phyloP scores from a whole-genome alignment of 2,329 filamentous ascomycete species.

The Cercospora janseana region DNA sequence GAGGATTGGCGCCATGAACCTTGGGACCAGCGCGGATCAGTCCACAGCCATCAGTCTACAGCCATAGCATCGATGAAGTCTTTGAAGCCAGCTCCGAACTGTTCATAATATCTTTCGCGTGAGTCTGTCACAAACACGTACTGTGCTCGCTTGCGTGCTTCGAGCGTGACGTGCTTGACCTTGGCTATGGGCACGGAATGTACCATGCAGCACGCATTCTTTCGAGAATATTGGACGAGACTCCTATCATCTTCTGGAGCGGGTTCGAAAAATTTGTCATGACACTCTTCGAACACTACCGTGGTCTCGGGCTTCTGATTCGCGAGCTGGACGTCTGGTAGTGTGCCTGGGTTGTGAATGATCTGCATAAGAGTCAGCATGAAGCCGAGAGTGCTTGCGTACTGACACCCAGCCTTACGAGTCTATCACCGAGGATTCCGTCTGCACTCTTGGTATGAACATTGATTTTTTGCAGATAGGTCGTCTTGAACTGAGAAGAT shows the following conservation, averaged over 20 bases:
- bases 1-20: too few species aligned
- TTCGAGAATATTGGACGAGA: conserved; percentile 13
- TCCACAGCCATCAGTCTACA: too few species aligned
- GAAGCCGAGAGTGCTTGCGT: conserved; percentile 3
- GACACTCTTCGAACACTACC: conserved; percentile 23
- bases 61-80: conserved; percentile 25
- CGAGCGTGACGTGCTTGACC: conserved; percentile 15
- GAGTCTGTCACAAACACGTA: conserved; percentile 26
- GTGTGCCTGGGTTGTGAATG: conserved; percentile 25
- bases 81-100: conserved; percentile 23
- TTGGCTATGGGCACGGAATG: conserved; percentile 20
- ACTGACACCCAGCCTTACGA: background rate
- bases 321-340: conserved; percentile 18
- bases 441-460: conserved; percentile 15
- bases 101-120: conserved; percentile 20
- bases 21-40: too few species aligned
- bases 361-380: conserved; percentile 17
- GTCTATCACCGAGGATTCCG: conserved; percentile 8
- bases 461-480: conserved; percentile 21
- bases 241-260: conserved; percentile 9
- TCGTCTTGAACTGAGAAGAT: conserved; percentile 15
- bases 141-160: conserved; percentile 21
- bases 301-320: conserved; percentile 18
- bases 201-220: conserved; percentile 21
- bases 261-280: conserved; percentile 9